Evolutionary conservation across 352 stramenopile species (phyloP).

Genomic region (Phytophthora sp.): DNA sequence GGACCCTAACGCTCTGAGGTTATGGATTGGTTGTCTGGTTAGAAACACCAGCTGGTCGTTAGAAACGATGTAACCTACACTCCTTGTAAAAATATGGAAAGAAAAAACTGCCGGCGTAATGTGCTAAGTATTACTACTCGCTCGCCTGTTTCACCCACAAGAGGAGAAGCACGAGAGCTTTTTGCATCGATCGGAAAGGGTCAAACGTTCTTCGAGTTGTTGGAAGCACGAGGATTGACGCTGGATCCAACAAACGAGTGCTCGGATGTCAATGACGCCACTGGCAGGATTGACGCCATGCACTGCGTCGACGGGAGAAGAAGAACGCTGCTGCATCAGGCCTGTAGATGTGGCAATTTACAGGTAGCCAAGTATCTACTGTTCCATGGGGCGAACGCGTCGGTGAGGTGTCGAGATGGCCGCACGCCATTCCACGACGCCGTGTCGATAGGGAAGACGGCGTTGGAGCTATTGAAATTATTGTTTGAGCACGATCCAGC

Average conservation of each 20-base stretch:
- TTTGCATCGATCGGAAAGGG: conserved; percentile 32
- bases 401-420: conserved; percentile 51
- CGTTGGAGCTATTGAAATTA: conserved; percentile 51
- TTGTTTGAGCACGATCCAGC: conserved; percentile 59
- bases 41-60: too few species aligned
- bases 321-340: conserved; percentile 73
- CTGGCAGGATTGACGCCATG: conserved; percentile 41
- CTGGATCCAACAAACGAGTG: conserved; percentile 2
- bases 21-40: too few species aligned
- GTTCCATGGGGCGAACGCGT: conserved; percentile 53
- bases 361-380: conserved; percentile 63
- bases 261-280: background rate
- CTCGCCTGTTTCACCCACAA: conserved; percentile 22
- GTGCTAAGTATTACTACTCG: too few species aligned
- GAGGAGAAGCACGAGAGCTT: conserved; percentile 23
- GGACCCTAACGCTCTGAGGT: too few species aligned
- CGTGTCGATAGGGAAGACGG: conserved; percentile 33
- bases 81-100: too few species aligned
- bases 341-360: conserved; percentile 55
- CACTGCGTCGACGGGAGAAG: conserved; percentile 54
- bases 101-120: too few species aligned
- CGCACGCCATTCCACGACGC: conserved; percentile 70
- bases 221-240: conserved; percentile 27
- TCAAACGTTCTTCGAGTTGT: conserved; percentile 36
- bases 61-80: too few species aligned